phyloP scores from a whole-genome alignment of 371 early-diverging fungal species.

The Parasitella parasitica region DNA sequence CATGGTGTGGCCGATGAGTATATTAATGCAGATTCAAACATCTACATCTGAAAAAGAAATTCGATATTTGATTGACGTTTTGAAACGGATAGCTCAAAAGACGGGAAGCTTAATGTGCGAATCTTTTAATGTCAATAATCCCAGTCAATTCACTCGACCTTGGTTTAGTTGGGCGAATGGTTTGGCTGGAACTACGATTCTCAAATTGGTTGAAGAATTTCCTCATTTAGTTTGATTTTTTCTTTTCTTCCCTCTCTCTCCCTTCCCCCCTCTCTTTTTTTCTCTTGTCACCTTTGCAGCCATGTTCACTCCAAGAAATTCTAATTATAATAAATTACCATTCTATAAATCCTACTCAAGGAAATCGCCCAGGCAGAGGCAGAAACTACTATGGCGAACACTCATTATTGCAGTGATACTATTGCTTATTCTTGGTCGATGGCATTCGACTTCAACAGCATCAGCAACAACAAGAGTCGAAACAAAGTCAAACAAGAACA shows the following conservation, averaged over 20 bases:
- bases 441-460: background rate
- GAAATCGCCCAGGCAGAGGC: conserved; percentile 4
- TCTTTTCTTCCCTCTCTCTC: background rate
- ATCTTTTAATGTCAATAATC: conserved; percentile 41
- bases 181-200: conserved; percentile 46
- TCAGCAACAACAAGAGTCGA: background rate
- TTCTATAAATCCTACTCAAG: conserved; percentile 4
- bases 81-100: conserved; percentile 30
- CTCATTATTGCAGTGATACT: background rate
- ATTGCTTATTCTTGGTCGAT: background rate
- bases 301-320: background rate
- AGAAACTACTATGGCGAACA: conserved; percentile 5
- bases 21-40: conserved; percentile 38
- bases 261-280: background rate
- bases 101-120: conserved; percentile 52
- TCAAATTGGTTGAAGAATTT: conserved; percentile 27
- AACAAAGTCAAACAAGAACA: background rate
- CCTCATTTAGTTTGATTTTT: conserved; percentile 22
- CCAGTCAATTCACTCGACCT: conserved; percentile 37
- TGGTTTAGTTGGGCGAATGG: conserved; percentile 65
- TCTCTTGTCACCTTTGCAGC: background rate
- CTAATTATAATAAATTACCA: conserved; percentile 4
- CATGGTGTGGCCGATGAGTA: conserved; percentile 43
- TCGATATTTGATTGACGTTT: conserved; percentile 29
- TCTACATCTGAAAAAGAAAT: conserved; percentile 37